Evolutionary conservation across 179 eudicot genomes (phyloP).

Genomic region (Dionaea muscipula): DNA sequence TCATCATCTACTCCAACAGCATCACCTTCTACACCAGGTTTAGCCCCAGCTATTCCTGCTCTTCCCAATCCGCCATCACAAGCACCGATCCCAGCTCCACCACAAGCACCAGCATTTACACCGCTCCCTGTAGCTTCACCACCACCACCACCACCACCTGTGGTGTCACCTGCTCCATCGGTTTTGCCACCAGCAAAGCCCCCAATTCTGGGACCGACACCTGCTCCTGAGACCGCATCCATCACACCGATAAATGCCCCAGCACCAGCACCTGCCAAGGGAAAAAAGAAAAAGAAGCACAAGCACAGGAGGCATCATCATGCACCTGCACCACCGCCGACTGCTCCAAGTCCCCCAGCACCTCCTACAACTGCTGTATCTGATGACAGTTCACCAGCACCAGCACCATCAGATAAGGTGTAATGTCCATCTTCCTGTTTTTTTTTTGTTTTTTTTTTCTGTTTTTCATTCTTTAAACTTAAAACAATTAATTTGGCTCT

Average conservation of each 20-base stretch:
- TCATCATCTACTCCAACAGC: slow-evolving; percentile 12
- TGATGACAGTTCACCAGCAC: slow-evolving; percentile 49
- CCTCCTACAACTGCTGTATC: slow-evolving; percentile 41
- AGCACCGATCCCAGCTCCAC: slow-evolving; percentile 17
- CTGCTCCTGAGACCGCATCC: slow-evolving; percentile 18
- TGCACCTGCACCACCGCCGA: slow-evolving; percentile 73
- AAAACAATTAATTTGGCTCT: not conserved
- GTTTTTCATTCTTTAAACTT: not conserved
- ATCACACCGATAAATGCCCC: slow-evolving; percentile 53
- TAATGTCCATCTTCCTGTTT: not conserved
- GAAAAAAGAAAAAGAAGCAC: slow-evolving; percentile 47
- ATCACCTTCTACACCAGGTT: slow-evolving; percentile 12
- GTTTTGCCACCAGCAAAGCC: slow-evolving; percentile 1
- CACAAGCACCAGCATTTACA: slow-evolving; percentile 4
- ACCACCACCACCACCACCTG: slow-evolving; percentile 26
- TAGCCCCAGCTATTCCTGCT: slow-evolving; percentile 8
- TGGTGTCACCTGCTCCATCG: slow-evolving; percentile 4
- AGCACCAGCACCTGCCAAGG: slow-evolving; percentile 50
- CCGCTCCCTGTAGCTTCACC: slow-evolving; percentile 1
- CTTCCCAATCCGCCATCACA: slow-evolving; percentile 13
- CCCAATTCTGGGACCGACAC: slow-evolving; percentile 21
- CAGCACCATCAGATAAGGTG: slow-evolving; percentile 68
- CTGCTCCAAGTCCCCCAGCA: slow-evolving; percentile 60
- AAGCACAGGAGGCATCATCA: slow-evolving; percentile 52
- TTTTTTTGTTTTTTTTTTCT: not conserved